phyloP scores from a whole-genome alignment of 352 stramenopile species.

The Phytophthora pisi region DNA sequence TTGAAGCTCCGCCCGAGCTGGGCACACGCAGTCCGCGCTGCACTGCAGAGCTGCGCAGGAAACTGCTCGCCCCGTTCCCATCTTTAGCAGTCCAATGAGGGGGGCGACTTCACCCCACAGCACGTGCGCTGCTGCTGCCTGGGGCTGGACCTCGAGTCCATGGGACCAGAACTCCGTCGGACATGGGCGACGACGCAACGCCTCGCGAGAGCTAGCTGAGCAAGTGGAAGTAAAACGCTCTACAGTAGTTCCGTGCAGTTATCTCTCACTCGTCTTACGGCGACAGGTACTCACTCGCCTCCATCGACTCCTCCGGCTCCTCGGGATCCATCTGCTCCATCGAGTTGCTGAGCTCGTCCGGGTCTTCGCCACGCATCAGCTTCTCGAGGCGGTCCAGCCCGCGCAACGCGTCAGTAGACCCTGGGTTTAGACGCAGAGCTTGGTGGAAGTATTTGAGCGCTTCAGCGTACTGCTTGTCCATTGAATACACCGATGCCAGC shows the following conservation, averaged over 20 bases:
- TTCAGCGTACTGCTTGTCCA: conserved; percentile 72
- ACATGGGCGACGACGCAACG: conserved; percentile 12
- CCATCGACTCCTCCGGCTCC: conserved; percentile 61
- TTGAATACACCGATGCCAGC: conserved; percentile 71
- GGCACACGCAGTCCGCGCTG: conserved; percentile 9
- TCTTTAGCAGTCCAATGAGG: conserved; percentile 18
- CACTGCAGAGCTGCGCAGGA: conserved; percentile 15
- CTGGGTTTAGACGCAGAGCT: conserved; percentile 64
- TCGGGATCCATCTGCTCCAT: conserved; percentile 67
- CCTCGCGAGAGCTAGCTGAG: conserved; percentile 3
- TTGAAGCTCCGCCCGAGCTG: conserved; percentile 19
- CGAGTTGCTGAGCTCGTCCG: conserved; percentile 66
- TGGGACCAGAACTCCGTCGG: conserved; percentile 4
- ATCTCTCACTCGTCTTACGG: conserved; percentile 17
- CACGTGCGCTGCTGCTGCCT: conserved; percentile 6
- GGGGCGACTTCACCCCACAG: background rate
- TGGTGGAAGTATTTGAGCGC: conserved; percentile 76
- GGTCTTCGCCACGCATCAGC: conserved; percentile 79
- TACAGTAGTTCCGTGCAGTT: conserved; percentile 2
- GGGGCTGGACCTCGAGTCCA: conserved; percentile 1
- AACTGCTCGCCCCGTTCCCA: conserved; percentile 24
- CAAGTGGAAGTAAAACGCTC: conserved; percentile 11
- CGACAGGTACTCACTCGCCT: conserved; percentile 54
- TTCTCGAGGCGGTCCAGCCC: conserved; percentile 80
- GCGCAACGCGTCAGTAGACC: conserved; percentile 50